A percentile compares a stretch with the other conserved stretches of the same genome.
phyloP scores from a whole-genome alignment of 768 basidiomycete species.

The Hemileccinum impolitum region DNA sequence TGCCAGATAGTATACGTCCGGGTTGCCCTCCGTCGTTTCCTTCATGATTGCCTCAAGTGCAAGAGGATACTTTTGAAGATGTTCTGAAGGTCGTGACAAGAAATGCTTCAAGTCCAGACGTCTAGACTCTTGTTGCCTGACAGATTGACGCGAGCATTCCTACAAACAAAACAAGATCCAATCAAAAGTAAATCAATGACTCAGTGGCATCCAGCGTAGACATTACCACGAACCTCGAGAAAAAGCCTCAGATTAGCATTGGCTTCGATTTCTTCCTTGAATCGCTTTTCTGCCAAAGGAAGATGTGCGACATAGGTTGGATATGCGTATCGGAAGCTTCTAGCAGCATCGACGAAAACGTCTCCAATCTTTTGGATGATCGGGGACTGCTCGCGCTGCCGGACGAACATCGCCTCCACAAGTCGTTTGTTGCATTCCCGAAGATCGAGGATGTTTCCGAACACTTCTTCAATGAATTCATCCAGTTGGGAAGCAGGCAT shows the following conservation, averaged over 20 bases:
- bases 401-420: slow-evolving; percentile 82
- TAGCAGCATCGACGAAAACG: slow-evolving; percentile 81
- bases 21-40: slow-evolving; percentile 77
- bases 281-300: slow-evolving; percentile 78
- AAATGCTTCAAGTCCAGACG: slow-evolving; percentile 63
- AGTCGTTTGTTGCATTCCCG: slow-evolving; percentile 77
- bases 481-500: slow-evolving; percentile 59
- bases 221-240: slow-evolving; percentile 59
- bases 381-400: slow-evolving; percentile 78
- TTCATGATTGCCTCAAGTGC: slow-evolving; percentile 82
- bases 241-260: slow-evolving; percentile 83
- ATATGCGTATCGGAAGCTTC: slow-evolving; percentile 85
- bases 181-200: slow-evolving; percentile 1
- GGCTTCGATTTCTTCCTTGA: slow-evolving; percentile 81
- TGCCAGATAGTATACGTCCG: slow-evolving; percentile 78
- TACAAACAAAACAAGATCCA: slow-evolving; percentile 1
- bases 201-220: background rate
- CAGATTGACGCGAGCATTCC: slow-evolving; percentile 41
- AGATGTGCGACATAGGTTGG: slow-evolving; percentile 82
- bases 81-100: slow-evolving; percentile 58
- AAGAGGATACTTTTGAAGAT: slow-evolving; percentile 69
- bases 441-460: slow-evolving; percentile 86
- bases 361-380: slow-evolving; percentile 86
- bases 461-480: slow-evolving; percentile 85
- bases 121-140: slow-evolving; percentile 51